phyloP scores from a whole-genome alignment of 306 rosid species.

The Pyrus betulifolia region DNA sequence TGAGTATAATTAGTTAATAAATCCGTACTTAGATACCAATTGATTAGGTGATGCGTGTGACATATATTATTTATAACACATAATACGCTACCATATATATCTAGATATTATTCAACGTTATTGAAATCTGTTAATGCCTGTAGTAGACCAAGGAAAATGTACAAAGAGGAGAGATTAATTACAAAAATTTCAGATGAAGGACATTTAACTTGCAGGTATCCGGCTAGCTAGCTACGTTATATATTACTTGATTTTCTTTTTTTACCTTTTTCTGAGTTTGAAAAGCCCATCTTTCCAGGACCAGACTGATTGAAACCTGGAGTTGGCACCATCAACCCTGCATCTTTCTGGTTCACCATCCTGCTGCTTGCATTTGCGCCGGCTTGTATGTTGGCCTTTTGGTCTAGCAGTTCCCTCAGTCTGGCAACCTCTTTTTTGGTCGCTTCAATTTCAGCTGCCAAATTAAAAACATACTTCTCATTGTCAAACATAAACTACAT shows the following conservation, averaged over 20 bases:
- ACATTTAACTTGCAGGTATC: background rate
- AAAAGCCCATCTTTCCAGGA: background rate
- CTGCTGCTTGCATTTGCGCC: background rate
- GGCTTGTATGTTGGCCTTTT: background rate
- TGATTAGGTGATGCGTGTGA: fast-evolving
- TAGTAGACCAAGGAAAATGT: background rate
- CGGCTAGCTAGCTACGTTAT: background rate
- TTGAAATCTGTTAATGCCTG: background rate
- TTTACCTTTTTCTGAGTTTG: background rate
- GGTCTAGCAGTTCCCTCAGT: slow-evolving; percentile 17
- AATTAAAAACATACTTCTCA: background rate
- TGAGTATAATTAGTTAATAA: background rate
- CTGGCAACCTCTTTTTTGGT: slow-evolving; percentile 32
- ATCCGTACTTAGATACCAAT: background rate
- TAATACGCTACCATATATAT: background rate
- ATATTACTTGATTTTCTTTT: background rate
- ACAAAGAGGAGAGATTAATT: background rate
- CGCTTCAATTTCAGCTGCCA: slow-evolving; percentile 38
- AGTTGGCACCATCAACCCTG: background rate
- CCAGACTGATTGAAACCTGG: background rate
- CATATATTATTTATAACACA: background rate
- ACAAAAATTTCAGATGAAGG: background rate
- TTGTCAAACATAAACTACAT: background rate
- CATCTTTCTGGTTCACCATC: background rate
- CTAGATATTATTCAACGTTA: background rate